Base-by-base conservation (phyloP, 805 yeast species). In the Torulaspora microellipsoides region DNA sequence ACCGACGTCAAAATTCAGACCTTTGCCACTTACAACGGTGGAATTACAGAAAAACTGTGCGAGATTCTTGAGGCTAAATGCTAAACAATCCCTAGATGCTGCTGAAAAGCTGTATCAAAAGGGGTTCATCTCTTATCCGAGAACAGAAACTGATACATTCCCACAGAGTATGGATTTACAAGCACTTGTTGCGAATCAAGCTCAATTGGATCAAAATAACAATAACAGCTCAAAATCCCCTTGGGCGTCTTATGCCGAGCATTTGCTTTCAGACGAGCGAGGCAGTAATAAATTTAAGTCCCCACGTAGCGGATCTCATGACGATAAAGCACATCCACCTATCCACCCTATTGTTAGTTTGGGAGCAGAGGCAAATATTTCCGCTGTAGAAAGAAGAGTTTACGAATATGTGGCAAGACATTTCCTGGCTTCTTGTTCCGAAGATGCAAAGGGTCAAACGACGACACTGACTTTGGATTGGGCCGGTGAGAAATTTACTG, bases 261-360 rank as follows among this genome's bases (percentile, higher is more conserved):
- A 47, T 14, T 41, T 62, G 2, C 54, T 81, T 6, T 40, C 76
- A 7, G 63, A 65, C 8, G 66, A 44, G 9, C 47, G 69, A 45
- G 50, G 63, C 3, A 40, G 63, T 2, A 73, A 72, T 28, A 73
- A 72, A 31, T 85, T 75, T 55, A 56, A 71, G n/a, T 56, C 57
- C 3, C 99, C 99, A 0, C 68, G 98, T 39, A 72, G 72, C 31
- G 99, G 99, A 4, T 73, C 70, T 10, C 82, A 86, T 58, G 85
- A 89, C 58, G 99, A 93, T 67, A 81, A 88, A 59, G 98, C 99
- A 17, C 99, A 93, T 75, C 98, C 99, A 4, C 97, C 99, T 0
- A 93, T 93, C 45, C 97, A 93, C 64, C 99, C 99, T 0, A 45
- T 76, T 69, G 51, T 72, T 57, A 27, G 69, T 64, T 36, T 60